Conservation (phyloP, 371 early-diverging fungal species). For the Mortierella sp. region DNA sequence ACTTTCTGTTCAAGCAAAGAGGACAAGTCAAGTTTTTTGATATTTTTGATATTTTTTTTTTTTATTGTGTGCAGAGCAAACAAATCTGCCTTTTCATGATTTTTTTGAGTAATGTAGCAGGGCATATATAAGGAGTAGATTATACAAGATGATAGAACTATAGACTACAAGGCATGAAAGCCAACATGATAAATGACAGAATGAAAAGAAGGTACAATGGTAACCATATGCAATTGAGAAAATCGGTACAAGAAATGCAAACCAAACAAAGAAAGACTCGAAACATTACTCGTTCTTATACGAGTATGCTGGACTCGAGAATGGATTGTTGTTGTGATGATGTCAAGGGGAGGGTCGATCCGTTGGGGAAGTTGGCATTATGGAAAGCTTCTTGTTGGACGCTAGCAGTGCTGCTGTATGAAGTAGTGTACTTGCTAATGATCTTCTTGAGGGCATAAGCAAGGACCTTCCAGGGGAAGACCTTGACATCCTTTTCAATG, state of each 20-base stretch:
- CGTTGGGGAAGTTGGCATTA: constrained; percentile 56
- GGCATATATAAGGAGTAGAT: constrained; percentile 4
- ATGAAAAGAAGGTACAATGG: neutral
- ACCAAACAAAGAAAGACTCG: neutral
- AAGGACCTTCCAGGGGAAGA: constrained; percentile 81
- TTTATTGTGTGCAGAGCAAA: neutral
- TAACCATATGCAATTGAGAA: constrained; percentile 8
- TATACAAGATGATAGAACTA: constrained; percentile 1
- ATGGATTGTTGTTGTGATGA: constrained; percentile 42
- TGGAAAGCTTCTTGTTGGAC: constrained; percentile 62
- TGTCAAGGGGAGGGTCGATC: constrained; percentile 53
- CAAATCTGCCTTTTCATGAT: neutral
- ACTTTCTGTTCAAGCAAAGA: no score
- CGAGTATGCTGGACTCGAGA: constrained; percentile 46
- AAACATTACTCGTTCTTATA: constrained; percentile 9
- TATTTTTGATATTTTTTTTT: neutral
- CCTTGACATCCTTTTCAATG: constrained; percentile 90
- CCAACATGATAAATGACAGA: constrained; percentile 3
- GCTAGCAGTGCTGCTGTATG: constrained; percentile 62
- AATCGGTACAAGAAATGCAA: neutral
- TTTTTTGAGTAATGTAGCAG: constrained; percentile 15
- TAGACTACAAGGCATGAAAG: constrained; percentile 13
- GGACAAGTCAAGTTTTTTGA: no score
- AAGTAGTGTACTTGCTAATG: constrained; percentile 75
- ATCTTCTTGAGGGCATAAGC: constrained; percentile 81